Conservation (phyloP, 768 basidiomycete genomes). For the Lactarius evosmus region DNA sequence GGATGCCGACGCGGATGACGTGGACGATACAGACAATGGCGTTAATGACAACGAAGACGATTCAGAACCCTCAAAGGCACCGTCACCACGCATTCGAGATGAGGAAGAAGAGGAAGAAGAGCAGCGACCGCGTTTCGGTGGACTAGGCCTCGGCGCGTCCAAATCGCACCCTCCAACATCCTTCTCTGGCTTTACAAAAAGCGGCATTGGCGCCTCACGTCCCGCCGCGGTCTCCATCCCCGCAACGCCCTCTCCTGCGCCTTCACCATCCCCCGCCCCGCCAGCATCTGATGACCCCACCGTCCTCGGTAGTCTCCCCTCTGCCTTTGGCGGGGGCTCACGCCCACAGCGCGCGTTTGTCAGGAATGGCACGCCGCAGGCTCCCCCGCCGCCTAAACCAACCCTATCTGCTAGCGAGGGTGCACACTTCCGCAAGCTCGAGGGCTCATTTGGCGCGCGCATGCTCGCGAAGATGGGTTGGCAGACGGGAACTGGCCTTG, state of each 20-base stretch:
- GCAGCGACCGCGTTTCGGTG: constrained; percentile 43
- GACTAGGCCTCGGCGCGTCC: constrained; percentile 42
- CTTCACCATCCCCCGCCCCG: constrained; percentile 40
- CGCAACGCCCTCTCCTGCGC: constrained; percentile 42
- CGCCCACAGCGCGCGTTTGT: constrained; percentile 51
- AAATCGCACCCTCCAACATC: constrained; percentile 27
- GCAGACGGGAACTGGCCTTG: constrained; percentile 78
- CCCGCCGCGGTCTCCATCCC: constrained; percentile 28
- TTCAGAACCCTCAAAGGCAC: constrained; percentile 50
- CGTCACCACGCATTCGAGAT: constrained; percentile 54
- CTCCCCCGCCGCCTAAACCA: constrained; percentile 43
- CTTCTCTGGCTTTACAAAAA: constrained; percentile 40
- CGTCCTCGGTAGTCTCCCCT: constrained; percentile 38
- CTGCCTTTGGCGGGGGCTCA: constrained; percentile 40
- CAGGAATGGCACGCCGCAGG: constrained; percentile 45
- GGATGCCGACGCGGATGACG: constrained; percentile 35
- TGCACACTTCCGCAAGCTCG: constrained; percentile 79
- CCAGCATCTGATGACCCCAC: constrained; percentile 35
- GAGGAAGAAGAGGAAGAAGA: constrained; percentile 49
- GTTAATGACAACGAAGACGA: constrained; percentile 41
- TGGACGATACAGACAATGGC: constrained; percentile 36
- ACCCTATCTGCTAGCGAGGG: constrained; percentile 63
- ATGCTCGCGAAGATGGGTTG: constrained; percentile 97
- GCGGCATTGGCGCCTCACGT: constrained; percentile 43
- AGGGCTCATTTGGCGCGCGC: constrained; percentile 76